Evolutionary conservation across 495 filamentous ascomycete species (phyloP), one percentile per base, ranked within the genome.

Genomic region (Ramalina intermedia): DNA sequence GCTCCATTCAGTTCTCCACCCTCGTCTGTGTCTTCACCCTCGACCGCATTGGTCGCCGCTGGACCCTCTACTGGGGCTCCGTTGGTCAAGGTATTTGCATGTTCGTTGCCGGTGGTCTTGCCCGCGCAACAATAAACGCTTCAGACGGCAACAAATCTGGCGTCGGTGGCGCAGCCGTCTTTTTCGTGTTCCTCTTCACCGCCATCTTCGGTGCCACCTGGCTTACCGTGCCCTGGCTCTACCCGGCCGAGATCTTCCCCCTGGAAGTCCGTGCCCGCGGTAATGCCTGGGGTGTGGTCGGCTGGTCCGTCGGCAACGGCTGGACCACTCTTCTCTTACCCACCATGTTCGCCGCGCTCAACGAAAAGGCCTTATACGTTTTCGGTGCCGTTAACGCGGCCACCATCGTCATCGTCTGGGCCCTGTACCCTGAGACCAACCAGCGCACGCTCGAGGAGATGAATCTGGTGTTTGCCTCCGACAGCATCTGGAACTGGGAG

Each of bases 211-310:
- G 80, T 20, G 80, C 80, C 0, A 80, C 81, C 0, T 85, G 81
- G 81, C 58, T 85, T 9, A 83, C 78, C 0, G 79, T 81, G 1
- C 80, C 80, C 0, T 83, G 78, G 79, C 57, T 83, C 1, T 84
- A 84, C 47, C 80, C 79, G 0, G 78, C 80, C 12, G 80, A 85
- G 56, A 84, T 84, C 41, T 83, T 84, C 60, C 81, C 81, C 0
- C 61, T 84, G 12, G 70, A 78, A 20, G 72, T 83, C 2, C 72
- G 81, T 13, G 80, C 79, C 2, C 74, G 75, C 13, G 81, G 81
- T 5, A 84, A 82, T 41, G 77, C 81, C 6, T 83, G 79, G 76
- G 80, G 80, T 48, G 81, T 84, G 0, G 71, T 84, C 0, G 79
- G 81, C 9, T 85, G 80, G 79, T 73, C 69, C 48, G 82, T 84